Percentiles rank a stretch among this genome's conserved stretches.
phyloP scores from a whole-genome alignment of 345 rosid genomes.

The Citropsis articulata region DNA sequence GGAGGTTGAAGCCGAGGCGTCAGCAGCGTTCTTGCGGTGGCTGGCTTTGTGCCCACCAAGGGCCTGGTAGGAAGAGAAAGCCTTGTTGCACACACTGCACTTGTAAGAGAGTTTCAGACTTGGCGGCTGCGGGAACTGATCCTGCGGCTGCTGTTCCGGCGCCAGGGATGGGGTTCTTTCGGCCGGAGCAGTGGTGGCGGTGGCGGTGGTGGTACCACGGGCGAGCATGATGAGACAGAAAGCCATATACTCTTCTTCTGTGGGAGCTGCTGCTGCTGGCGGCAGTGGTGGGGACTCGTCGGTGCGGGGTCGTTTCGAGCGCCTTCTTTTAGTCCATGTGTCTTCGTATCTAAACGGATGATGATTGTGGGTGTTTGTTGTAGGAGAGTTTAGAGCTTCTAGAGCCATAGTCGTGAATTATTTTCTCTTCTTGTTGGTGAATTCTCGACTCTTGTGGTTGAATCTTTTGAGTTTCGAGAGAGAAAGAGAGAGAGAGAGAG shows the following conservation, averaged over 20 bases:
- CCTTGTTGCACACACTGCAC: slow-evolving; percentile 79
- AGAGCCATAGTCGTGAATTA: slow-evolving; percentile 52
- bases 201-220: slow-evolving; percentile 33
- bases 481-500: not conserved
- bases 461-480: not conserved
- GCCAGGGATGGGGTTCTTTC: not conserved
- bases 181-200: slow-evolving; percentile 8
- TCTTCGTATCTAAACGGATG: slow-evolving; percentile 32
- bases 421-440: not conserved
- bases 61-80: slow-evolving; percentile 86
- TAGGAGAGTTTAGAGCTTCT: slow-evolving; percentile 59
- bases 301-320: slow-evolving; percentile 53
- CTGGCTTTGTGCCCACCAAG: slow-evolving; percentile 98
- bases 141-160: not conserved
- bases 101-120: slow-evolving; percentile 43
- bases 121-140: slow-evolving; percentile 15
- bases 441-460: not conserved
- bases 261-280: slow-evolving; percentile 29
- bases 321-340: slow-evolving; percentile 63
- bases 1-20: not conserved
- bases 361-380: slow-evolving; percentile 2
- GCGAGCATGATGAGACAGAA: slow-evolving; percentile 84
- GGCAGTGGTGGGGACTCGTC: not conserved
- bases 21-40: slow-evolving; percentile 58
- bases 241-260: slow-evolving; percentile 74